phyloP scores from a whole-genome alignment of 2,329 filamentous ascomycete species.

The Trichoderma asperellum region DNA sequence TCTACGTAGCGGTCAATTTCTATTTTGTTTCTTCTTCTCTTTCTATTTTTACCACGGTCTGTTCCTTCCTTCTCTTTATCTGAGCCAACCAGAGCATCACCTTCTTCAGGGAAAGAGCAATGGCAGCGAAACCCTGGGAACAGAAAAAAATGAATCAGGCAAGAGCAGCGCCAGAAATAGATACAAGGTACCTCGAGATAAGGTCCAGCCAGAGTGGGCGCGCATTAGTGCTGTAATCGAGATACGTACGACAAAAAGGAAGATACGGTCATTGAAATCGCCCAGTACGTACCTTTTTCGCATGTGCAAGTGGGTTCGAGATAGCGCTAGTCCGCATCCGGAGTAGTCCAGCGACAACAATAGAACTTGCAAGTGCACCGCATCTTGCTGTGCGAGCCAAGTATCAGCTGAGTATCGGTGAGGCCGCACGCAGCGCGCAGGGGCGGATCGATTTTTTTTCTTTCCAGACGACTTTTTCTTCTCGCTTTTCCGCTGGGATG shows the following conservation, averaged over 20 bases:
- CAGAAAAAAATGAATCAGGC: neutral
- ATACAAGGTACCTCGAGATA: constrained; percentile 13
- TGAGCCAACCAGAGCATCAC: neutral
- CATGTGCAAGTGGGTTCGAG: neutral
- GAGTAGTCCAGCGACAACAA: neutral
- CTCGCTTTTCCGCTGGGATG: neutral
- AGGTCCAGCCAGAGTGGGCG: neutral
- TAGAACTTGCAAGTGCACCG: constrained; percentile 9
- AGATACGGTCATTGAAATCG: constrained; percentile 26
- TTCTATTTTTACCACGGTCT: neutral
- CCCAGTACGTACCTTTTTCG: constrained; percentile 17
- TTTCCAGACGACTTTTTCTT: neutral
- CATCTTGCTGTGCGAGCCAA: neutral
- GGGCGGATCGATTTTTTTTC: neutral
- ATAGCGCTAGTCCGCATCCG: constrained; percentile 9
- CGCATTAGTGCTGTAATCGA: constrained; percentile 12
- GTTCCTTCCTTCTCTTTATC: neutral
- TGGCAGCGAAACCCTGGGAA: neutral
- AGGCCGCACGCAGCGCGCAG: constrained; percentile 18
- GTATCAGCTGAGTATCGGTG: constrained; percentile 25
- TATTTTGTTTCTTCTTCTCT: neutral
- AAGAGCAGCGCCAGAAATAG: neutral
- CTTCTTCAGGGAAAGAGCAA: neutral
- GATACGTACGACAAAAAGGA: constrained; percentile 28
- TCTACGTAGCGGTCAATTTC: neutral